Evolutionary conservation across 2,329 filamentous ascomycete species (phyloP).

Genomic region (Elsinoe arachidis): DNA sequence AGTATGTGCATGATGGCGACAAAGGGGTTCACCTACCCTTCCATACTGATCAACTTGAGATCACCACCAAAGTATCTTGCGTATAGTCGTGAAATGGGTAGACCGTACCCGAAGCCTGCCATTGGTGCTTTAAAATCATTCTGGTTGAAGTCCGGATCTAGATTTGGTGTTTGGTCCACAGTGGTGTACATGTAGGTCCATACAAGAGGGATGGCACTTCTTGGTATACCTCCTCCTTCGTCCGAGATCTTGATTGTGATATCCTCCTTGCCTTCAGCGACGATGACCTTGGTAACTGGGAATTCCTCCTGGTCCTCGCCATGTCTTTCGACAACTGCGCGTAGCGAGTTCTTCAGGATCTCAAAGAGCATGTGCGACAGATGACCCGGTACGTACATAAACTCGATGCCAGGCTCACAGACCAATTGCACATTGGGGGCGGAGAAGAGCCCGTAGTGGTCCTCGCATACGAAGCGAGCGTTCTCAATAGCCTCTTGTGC

Average conservation of each 20-base stretch:
- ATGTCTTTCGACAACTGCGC: slow-evolving; percentile 91
- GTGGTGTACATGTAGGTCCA: slow-evolving; percentile 99
- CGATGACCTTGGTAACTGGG: slow-evolving; percentile 92
- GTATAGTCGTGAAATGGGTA: slow-evolving; percentile 90
- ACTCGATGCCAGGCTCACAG: slow-evolving; percentile 86
- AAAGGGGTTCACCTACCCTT: slow-evolving; percentile 60
- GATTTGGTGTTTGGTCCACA: slow-evolving; percentile 85
- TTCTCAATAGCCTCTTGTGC: slow-evolving; percentile 98
- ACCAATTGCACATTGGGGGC: slow-evolving; percentile 94
- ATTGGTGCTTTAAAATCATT: slow-evolving; percentile 99
- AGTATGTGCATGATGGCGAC: slow-evolving; percentile 21
- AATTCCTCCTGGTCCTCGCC: slow-evolving; percentile 94
- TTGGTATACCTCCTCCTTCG: slow-evolving; percentile 89
- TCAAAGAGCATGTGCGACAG: slow-evolving; percentile 99
- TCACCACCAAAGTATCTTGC: slow-evolving; percentile 97
- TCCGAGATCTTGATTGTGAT: slow-evolving; percentile 98
- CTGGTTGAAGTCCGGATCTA: slow-evolving; percentile 97
- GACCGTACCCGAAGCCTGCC: slow-evolving; percentile 96
- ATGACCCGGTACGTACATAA: slow-evolving; percentile 99
- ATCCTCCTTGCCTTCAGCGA: slow-evolving; percentile 94
- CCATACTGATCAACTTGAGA: slow-evolving; percentile 97
- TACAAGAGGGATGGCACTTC: slow-evolving; percentile 89
- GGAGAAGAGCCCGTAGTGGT: slow-evolving; percentile 95
- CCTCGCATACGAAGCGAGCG: slow-evolving; percentile 96
- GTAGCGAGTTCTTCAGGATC: slow-evolving; percentile 94